Evolutionary conservation across 1,139 yeast genomes (phyloP).

Genomic region (Hyphopichia fennica): DNA sequence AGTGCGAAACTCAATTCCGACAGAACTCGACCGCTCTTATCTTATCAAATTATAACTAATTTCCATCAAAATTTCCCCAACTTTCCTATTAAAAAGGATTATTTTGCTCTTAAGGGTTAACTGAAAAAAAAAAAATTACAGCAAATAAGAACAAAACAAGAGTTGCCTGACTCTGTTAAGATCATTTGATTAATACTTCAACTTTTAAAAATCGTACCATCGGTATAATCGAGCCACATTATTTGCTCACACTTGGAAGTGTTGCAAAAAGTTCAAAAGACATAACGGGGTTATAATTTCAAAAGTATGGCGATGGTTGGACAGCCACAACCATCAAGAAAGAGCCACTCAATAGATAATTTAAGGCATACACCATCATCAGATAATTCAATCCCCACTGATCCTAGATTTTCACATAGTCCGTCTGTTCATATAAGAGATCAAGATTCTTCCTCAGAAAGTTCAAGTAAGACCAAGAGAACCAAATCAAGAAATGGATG

Average conservation of each 20-base stretch:
- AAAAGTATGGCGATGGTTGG: neutral
- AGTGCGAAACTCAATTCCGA: too few species aligned
- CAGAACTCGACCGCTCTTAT: neutral
- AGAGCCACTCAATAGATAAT: neutral
- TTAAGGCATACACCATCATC: neutral
- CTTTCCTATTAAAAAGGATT: constrained; percentile 5
- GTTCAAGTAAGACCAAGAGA: neutral
- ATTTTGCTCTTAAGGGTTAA: constrained; percentile 6
- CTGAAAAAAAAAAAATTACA: neutral
- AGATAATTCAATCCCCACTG: neutral
- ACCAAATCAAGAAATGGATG: constrained; percentile 48
- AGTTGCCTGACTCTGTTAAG: too few species aligned
- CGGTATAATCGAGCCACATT: neutral
- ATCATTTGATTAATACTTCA: too few species aligned
- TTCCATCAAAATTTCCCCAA: neutral
- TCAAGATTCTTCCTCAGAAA: neutral
- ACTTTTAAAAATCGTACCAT: too few species aligned
- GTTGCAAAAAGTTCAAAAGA: neutral
- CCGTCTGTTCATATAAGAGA: neutral
- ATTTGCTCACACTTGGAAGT: too few species aligned
- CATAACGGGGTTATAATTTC: too few species aligned
- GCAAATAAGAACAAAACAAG: neutral
- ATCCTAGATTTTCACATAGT: neutral
- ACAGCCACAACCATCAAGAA: neutral
- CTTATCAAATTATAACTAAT: constrained; percentile 2